Base-by-base conservation (phyloP, 1,284 basidiomycete species). In the Puccinia horiana region DNA sequence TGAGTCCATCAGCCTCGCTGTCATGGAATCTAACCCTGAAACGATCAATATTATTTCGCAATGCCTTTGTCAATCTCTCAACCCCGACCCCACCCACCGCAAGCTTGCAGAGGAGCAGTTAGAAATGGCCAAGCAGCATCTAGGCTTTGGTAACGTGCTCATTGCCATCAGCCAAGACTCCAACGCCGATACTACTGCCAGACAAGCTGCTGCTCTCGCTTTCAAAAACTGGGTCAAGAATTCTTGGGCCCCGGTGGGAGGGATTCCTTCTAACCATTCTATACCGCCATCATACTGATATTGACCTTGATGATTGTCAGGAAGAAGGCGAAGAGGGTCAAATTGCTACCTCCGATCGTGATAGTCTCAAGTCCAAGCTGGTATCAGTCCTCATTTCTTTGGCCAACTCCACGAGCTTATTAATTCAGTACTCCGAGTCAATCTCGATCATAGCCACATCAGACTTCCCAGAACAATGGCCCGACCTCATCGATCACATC, bases 391-490 rank as follows among this genome's bases (percentile, higher is more conserved):
- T 96, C 92, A 91, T 95, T 80, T 87, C 91, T 40, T 89, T 96
- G 58, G 92, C 93, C 0, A 88, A 87, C 82, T 89, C 91, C 26
- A 88, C 90, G 52, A 73, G 6, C 54, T 79, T 77, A 40, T 47
- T 76, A 61, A 58, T 70, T 47, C 81, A 82, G 58, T 76, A 69
- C 73, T 74, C 72, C n/a, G 73, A 82, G 69, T 44, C 81, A n/a
- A 76, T 82, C 40, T 82, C 81, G 0, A 76, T 82, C 61, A 92
- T 97, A 85, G 94, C 95, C 9, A 91, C 92, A 82, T 89, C 91
- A 44, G 95, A 97, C 88, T 98, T 97, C 86, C 95, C 94, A 12
- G 87, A 89, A 29, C 90, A 91, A 84, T 98, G 95, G 95, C 73
- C 42, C 18, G 81, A 82, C 72, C 73, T 82, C 16, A 76, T 82